Conservation (phyloP, 768 basidiomycete species). For the Termitomyces bulborhizus region DNA sequence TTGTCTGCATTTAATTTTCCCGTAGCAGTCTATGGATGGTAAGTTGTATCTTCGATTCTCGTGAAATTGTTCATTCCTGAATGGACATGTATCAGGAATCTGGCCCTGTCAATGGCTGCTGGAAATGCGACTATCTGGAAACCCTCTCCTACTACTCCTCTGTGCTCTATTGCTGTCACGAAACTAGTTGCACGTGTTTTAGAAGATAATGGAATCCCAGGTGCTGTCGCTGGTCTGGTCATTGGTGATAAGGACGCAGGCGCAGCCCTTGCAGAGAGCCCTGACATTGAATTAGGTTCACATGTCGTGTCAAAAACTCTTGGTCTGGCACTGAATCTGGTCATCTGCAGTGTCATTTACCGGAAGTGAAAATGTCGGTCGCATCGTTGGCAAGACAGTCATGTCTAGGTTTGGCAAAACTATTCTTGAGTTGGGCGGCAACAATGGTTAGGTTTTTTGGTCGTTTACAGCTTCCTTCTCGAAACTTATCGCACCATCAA, state of each 20-base stretch:
- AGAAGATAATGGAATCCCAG: constrained; percentile 77
- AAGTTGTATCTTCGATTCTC: constrained; percentile 13
- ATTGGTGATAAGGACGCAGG: constrained; percentile 82
- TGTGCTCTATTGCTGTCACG: constrained; percentile 89
- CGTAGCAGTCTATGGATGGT: constrained; percentile 90
- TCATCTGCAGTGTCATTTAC: constrained; percentile 79
- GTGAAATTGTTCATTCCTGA: background rate
- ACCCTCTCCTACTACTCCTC: constrained; percentile 82
- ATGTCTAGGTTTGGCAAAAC: constrained; percentile 86
- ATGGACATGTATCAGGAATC: constrained; percentile 54
- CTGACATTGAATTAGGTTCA: constrained; percentile 72
- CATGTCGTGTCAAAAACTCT: background rate
- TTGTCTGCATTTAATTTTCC: constrained; percentile 97
- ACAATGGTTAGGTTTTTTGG: constrained; percentile 64
- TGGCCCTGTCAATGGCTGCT: constrained; percentile 80
- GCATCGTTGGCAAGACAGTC: constrained; percentile 82
- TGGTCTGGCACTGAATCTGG: constrained; percentile 7
- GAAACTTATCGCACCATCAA: constrained; percentile 26
- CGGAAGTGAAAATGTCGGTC: constrained; percentile 84
- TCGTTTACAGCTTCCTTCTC: constrained; percentile 8
- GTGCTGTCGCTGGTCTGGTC: constrained; percentile 77
- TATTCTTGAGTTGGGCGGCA: constrained; percentile 90
- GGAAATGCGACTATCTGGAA: constrained; percentile 97
- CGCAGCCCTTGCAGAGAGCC: constrained; percentile 67
- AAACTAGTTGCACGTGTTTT: constrained; percentile 78